Base-by-base conservation (phyloP, 768 basidiomycete species). In the Phylloporus scabripes region DNA sequence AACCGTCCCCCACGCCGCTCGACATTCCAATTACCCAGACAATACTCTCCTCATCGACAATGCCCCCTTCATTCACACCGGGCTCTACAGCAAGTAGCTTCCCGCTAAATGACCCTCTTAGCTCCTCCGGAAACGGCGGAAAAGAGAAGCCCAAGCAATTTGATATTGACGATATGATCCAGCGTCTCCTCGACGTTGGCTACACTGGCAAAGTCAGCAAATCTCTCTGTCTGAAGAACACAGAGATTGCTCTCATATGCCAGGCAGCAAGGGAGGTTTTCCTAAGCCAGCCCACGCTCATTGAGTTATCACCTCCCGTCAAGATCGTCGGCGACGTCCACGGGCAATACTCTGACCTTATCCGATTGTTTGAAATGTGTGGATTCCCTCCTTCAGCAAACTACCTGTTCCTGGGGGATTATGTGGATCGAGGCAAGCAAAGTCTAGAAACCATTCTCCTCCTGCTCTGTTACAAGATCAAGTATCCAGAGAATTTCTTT, bases 311-410 rank as follows among this genome's bases (percentile, higher is more conserved):
- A 5, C 96, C 96, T 8, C 95, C 96, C 23, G 96, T 99, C 59
- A 99, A 98, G 79, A 97, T 99, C 55, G 96, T 98, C 15, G 96
- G 96, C 23, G 96, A 99, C 70, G 94, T 98, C 6, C 96, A 99
- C 63, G 96, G 96, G 7, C 96, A 99, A 73, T 99, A 97, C 70
- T 91, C 90, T 44, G 96, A 99, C 76, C 83, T 99, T 60, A 98
- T 98, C 60, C 87, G 96, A 46, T 72, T 99, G 40, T 99, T 99
- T 61, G 96, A 98, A 70, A 98, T 98, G 95, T 98, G 96, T 65
- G 96, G 96, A 20, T 99, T 98, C 70, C 96, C 96, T 23, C 96
- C 96, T 5, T 79, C 86, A 5, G 86, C 93, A 58, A 98, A 98
- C 65, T 99, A 98, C 70, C 88, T 99, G 52, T 99, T 98, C 77